phyloP scores from a whole-genome alignment of 345 rosid species.

The Populus deltoides region DNA sequence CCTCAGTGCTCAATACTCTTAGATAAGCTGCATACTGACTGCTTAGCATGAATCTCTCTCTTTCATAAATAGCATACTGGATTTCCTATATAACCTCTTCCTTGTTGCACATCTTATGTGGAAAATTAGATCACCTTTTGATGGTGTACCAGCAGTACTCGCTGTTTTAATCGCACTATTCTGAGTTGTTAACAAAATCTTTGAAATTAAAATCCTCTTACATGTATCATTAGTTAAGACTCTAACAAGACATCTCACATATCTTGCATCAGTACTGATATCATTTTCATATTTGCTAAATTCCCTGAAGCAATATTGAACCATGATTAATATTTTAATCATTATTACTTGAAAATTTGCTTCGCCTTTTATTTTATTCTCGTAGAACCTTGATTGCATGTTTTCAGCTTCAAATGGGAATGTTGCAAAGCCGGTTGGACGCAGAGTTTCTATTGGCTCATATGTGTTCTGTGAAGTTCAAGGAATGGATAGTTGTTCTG shows the following conservation, averaged over 20 bases:
- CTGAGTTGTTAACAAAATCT: not conserved
- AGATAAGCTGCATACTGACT: not conserved
- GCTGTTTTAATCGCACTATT: not conserved
- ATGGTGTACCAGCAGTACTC: not conserved
- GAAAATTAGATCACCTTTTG: not conserved
- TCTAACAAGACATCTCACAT: not conserved
- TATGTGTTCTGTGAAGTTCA: constrained; percentile 98
- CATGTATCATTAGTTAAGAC: not conserved
- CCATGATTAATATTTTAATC: not conserved
- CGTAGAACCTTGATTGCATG: not conserved
- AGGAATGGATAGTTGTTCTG: constrained; percentile 97
- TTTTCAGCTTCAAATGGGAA: constrained; percentile 88
- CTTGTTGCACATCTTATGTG: not conserved
- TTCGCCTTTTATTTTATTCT: not conserved
- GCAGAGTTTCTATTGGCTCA: constrained; percentile 97
- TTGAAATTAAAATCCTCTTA: not conserved
- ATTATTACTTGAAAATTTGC: not conserved
- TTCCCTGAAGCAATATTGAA: not conserved
- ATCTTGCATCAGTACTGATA: not conserved
- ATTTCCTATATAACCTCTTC: not conserved
- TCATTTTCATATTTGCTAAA: not conserved
- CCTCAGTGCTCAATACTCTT: not conserved
- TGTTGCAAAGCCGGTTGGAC: constrained; percentile 85
- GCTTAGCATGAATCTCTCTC: not conserved
- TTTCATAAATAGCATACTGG: not conserved